Base-by-base conservation (phyloP, 2,329 filamentous ascomycete species). In the Pseudopyricularia cyperi region DNA sequence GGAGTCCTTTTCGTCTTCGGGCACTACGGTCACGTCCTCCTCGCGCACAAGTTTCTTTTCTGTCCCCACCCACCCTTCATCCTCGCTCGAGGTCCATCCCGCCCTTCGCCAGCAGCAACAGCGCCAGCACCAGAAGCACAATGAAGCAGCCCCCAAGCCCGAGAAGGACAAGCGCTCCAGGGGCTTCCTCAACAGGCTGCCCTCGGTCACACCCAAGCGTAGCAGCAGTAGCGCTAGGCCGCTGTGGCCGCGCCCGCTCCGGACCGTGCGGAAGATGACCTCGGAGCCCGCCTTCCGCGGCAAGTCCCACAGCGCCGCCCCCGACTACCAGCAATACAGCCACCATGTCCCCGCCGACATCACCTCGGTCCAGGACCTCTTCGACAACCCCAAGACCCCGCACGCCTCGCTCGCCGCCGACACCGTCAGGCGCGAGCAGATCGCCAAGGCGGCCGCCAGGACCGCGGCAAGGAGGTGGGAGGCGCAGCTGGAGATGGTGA, bases 261-360 rank as follows among this genome's bases (percentile, higher is more conserved):
- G 19, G 26, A 46, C 35, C 7, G 49, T 51, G n/a, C 49, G 37
- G 15, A 51, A 42, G 37, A 46, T 51, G 49, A 44, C 49, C 17
- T 51, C 49, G n/a, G 49, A 51, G 28, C 49, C 37, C 26, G n/a
- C 11, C 1, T 39, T 51, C 17, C 34, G 19, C 17, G 24, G 24
- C 8, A 26, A 17, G 4, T 11, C 47, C 9, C 30, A n/a, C n/a
- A 24, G 26, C 26, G 37, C 42, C 26, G 28, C 28, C 7, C 35
- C 22, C 5, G 49, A 51, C 28, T 35, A 44, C 24, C 26, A 22
- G 24, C 26, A 24, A 22, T n/a, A 17, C 7, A 15, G 28, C 9
- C 24, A n/a, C n/a, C 28, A 17, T 17, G 28, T 51, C 26, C 35
- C 28, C 4, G 49, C 22, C 11, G 49, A 51, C 9, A 46, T 44